Evolutionary conservation across 106 monocot genomes (phyloP), one percentile per base, ranked within the genome.

Genomic region (Phalaenopsis aphrodite): DNA sequence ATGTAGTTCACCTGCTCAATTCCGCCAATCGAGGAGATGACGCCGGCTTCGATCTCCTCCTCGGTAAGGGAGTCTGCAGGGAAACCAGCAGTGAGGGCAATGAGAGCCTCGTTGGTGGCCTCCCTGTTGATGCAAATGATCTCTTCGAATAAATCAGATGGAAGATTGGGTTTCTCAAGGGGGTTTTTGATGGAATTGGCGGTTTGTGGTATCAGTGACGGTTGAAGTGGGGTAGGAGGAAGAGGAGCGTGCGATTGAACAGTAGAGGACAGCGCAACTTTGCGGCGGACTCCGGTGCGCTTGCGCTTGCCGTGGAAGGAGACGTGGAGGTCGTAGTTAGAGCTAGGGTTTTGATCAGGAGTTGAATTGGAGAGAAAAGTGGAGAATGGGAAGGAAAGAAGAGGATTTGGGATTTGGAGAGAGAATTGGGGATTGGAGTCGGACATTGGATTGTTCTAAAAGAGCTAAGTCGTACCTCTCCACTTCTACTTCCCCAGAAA

Each of bases 11-110:
- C 93, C 93, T 99, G 99, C 81, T 99, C 99, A 78, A 99, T 94
- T 41, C 99, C 99, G 45, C 94, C 94, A 43, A 93, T 65, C 83
- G 79, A 68, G 80, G 99, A 93, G 77, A 99, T 93, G 55, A 99
- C 99, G 79, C 79, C 85, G 64, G 87, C 86, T 67, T 99, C 99
- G 80, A 93, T 85, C 85, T 99, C 99, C 85, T 99, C 99, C 37
- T 99, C 95, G 78, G 95, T 95, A 65, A 99, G 88, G 46, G 92
- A 89, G 87, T 99, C 99, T 3, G 99, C 99, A 18, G 99, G 99
- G 85, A 99, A 99, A 7, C 99, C 99, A 37, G 88, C 82, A 82
- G 93, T 87, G 76, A 99, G 93, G 19, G 93, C 99, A 79, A 88
- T 95, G 64, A 95, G 87, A 82, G 99, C 99, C 82, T 99, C 99